Conservation (phyloP, 1,139 yeast species). For the Sugiyamaella xylanicola region DNA sequence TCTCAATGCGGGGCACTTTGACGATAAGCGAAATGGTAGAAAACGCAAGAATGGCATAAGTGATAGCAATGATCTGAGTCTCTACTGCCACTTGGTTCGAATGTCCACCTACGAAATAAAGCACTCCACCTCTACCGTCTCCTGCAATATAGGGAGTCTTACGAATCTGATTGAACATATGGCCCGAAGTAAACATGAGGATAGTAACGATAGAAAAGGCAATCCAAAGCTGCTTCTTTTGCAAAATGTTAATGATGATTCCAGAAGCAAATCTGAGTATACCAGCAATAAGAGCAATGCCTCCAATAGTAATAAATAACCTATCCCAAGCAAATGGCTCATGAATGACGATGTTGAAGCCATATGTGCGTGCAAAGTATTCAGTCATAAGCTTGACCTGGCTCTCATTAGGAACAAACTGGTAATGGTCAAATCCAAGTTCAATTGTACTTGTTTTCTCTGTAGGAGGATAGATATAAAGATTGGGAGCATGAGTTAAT, state of each 20-base stretch:
- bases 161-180: slow-evolving; percentile 91
- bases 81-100: slow-evolving; percentile 70
- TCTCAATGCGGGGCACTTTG: slow-evolving; percentile 51
- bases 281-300: slow-evolving; percentile 35
- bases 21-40: slow-evolving; percentile 51
- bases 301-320: slow-evolving; percentile 49
- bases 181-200: slow-evolving; percentile 79
- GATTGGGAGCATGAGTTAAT: slow-evolving; percentile 76
- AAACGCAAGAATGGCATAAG: slow-evolving; percentile 45
- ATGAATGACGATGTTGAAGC: slow-evolving; percentile 50
- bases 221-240: slow-evolving; percentile 65
- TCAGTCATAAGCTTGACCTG: slow-evolving; percentile 49
- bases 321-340: slow-evolving; percentile 62
- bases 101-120: slow-evolving; percentile 69
- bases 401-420: slow-evolving; percentile 54
- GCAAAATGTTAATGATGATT: slow-evolving; percentile 40
- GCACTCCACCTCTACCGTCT: slow-evolving; percentile 55
- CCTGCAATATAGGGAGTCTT: slow-evolving; percentile 68
- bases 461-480: slow-evolving; percentile 67
- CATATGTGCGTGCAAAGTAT: slow-evolving; percentile 45
- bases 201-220: slow-evolving; percentile 59
- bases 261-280: slow-evolving; percentile 40
- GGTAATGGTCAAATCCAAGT: slow-evolving; percentile 47
- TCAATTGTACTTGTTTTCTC: slow-evolving; percentile 40
- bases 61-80: slow-evolving; percentile 51